These are phyloP conservation scores for Cyanodermella asteris DNA, from an alignment of 2,329 filamentous ascomycete species.

Conservation along the genomic window DNA sequence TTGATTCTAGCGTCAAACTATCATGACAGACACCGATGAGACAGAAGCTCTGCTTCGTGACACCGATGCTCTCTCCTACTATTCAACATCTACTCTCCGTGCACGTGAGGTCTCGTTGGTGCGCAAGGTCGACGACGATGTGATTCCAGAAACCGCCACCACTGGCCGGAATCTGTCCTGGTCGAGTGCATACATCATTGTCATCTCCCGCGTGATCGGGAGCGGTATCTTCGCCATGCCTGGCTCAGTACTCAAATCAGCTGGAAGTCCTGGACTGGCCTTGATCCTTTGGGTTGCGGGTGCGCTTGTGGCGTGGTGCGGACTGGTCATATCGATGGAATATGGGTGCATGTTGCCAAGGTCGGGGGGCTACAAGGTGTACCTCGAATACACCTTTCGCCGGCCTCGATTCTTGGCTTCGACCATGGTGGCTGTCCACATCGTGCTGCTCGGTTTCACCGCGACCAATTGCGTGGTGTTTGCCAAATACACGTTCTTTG, in stretches of 20 bases:
- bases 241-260: slow-evolving; percentile 41
- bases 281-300: slow-evolving; percentile 42
- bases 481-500: slow-evolving; percentile 41
- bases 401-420: slow-evolving; percentile 41
- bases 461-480: slow-evolving; percentile 51
- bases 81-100: too few relatives aligned
- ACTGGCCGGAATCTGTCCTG: slow-evolving; percentile 2
- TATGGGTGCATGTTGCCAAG: slow-evolving; percentile 50
- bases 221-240: slow-evolving; percentile 53
- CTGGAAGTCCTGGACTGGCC: slow-evolving; percentile 43
- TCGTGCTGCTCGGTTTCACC: slow-evolving; percentile 42
- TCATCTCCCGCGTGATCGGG: slow-evolving; percentile 34
- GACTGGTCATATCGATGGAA: slow-evolving; percentile 40
- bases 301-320: slow-evolving; percentile 37
- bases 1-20: too few relatives aligned
- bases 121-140: slow-evolving; percentile 2
- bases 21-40: too few relatives aligned
- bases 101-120: too few relatives aligned
- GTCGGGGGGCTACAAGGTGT: slow-evolving; percentile 47
- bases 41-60: too few relatives aligned
- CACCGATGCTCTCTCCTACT: too few relatives aligned
- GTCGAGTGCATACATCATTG: slow-evolving; percentile 3
- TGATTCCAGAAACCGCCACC: slow-evolving; percentile 3
- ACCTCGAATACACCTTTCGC: slow-evolving; percentile 47
- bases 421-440: slow-evolving; percentile 40